Evolutionary conservation across 2,329 filamentous ascomycete genomes (phyloP), one percentile per base, ranked within the genome.

Genomic region (Aspergillus transmontanensis): DNA sequence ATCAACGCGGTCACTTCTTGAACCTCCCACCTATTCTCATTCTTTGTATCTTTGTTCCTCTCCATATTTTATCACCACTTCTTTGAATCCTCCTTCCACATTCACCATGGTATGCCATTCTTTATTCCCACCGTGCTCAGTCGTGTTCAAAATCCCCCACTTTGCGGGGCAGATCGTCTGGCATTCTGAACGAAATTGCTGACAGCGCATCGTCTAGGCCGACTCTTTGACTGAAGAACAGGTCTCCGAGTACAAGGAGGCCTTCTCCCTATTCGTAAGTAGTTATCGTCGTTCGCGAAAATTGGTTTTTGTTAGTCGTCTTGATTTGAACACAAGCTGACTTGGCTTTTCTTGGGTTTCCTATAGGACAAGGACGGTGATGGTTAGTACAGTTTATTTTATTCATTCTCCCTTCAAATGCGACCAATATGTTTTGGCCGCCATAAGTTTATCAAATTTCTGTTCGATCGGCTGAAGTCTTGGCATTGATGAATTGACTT

Each of bases 241-340:
- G 88, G 95, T 99, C 81, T 98, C 95, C 80, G 95, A 99, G 86
- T 99, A 98, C 87, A 99, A 98, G 91, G 95, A 99, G 86, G 95
- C 95, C 61, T 99, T 99, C 85, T 99, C 95, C 81, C 92, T 99
- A 72, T 99, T 99, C 83, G 95, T 99, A 90, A 90, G 95, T 89
- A 61, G 9, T 9, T 32, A 43, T 39, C 21, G 23, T 36, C 45
- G 23, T 58, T 54, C 14, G n/a, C 32, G 32, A 39, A 39, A 34
- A n/a, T 6, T 10, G 36, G 41, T 11, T 32, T 4, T 41, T 46
- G 16, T 45, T 11, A 34, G 32, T n/a, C 12, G 6, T 26, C 48
- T 36, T 59, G 9, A 34, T 60, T 10, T 7, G 53, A 57, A 63
- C 21, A 55, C 57, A 63, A 58, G 60, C 69, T 75, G 50, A 71